Conservation (phyloP, 225 moss, liverwort and hornwort species). For the Sphagnum tenellum region DNA sequence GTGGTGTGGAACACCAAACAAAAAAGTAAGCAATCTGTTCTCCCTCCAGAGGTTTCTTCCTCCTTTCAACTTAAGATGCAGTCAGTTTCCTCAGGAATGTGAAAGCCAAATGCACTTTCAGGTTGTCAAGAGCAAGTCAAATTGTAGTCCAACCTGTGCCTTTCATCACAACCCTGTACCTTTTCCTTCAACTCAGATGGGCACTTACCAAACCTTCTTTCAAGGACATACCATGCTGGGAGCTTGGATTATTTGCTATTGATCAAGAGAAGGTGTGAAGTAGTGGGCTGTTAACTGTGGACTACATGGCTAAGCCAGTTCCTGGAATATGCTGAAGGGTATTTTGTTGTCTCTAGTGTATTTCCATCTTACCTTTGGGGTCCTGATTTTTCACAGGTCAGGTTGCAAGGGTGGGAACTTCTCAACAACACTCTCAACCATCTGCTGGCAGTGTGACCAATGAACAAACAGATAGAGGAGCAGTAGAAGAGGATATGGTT, state of each 20-base stretch:
- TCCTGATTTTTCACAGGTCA: background rate
- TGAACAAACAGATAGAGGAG: slow-evolving; percentile 2
- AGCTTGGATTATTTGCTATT: no score
- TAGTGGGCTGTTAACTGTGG: no score
- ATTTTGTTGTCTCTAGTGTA: background rate
- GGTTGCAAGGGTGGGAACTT: background rate
- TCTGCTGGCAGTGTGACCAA: slow-evolving; percentile 1
- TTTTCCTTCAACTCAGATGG: background rate
- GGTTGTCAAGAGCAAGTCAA: slow-evolving; percentile 7
- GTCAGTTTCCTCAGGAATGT: slow-evolving; percentile 3
- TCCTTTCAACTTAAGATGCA: background rate
- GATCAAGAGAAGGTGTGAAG: no score
- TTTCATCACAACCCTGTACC: background rate
- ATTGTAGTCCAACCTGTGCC: slow-evolving; percentile 12
- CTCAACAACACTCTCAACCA: slow-evolving; percentile 11
- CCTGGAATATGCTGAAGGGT: background rate
- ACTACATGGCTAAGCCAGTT: no score
- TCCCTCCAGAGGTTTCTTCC: slow-evolving; percentile 6
- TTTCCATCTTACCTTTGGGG: background rate
- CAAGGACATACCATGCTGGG: no score
- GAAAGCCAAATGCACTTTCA: background rate
- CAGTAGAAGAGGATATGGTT: slow-evolving; percentile 21
- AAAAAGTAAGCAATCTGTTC: slow-evolving; percentile 6
- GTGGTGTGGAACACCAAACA: slow-evolving; percentile 15
- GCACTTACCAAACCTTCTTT: no score